Percentiles rank a stretch among this genome's conserved stretches.
Evolutionary conservation across 768 basidiomycete species (phyloP).

Genomic region (Rubroboletus satanas): DNA sequence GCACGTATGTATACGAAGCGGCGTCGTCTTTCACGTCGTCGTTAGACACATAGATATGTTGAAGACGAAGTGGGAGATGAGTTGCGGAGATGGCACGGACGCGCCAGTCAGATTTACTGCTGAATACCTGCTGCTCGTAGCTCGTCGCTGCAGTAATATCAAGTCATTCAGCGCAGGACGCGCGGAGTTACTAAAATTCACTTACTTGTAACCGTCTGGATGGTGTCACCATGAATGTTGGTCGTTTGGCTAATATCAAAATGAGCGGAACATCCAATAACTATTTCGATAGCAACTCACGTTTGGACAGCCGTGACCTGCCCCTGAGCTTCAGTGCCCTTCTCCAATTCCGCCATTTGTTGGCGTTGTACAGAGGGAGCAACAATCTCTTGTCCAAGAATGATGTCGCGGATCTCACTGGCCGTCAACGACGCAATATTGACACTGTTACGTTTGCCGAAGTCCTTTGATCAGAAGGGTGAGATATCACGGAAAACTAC

Average conservation of each 20-base stretch:
- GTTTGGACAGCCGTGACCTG: conserved; percentile 97
- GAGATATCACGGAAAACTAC: conserved; percentile 5
- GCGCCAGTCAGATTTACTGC: conserved; percentile 99
- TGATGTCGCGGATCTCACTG: conserved; percentile 96
- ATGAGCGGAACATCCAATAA: conserved; percentile 2
- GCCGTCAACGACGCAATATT: conserved; percentile 97
- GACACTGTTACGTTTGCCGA: conserved; percentile 98
- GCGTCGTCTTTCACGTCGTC: conserved; percentile 99
- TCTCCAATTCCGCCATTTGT: conserved; percentile 99
- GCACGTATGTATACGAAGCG: conserved; percentile 87
- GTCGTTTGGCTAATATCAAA: conserved; percentile 70
- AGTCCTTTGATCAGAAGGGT: conserved; percentile 55
- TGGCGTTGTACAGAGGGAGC: conserved; percentile 94
- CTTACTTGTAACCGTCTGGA: conserved; percentile 90
- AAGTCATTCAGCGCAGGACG: background rate
- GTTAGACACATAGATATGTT: conserved; percentile 98
- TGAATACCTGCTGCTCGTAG: conserved; percentile 98
- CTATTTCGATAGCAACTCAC: conserved; percentile 31
- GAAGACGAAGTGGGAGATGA: conserved; percentile 90
- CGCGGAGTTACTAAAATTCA: background rate
- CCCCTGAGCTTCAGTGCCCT: conserved; percentile 88
- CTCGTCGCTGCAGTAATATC: conserved; percentile 62
- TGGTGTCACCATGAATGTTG: conserved; percentile 94
- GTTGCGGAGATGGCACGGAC: conserved; percentile 97
- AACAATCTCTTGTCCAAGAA: conserved; percentile 97